A percentile compares a stretch with the other conserved stretches of the same genome.
Conservation (phyloP, 1,139 yeast genomes). For the Yamadazyma jaroonii region DNA sequence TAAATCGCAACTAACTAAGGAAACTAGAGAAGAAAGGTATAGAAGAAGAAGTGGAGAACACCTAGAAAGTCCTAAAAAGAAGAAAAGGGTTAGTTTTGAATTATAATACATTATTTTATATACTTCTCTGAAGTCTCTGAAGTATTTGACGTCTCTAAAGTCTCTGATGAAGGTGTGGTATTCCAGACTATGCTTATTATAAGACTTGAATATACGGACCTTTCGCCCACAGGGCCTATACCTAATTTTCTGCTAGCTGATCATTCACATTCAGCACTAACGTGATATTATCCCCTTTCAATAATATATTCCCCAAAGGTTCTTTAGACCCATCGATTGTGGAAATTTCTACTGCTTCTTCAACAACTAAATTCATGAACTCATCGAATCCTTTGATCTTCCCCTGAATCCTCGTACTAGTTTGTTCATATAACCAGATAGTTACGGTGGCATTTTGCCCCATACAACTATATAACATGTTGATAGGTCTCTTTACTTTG, state of each 20-base stretch:
- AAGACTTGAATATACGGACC: too few relatives aligned
- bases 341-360: conserved; percentile 75
- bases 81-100: conserved; percentile 21
- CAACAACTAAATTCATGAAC: conserved; percentile 94
- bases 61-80: conserved; percentile 16
- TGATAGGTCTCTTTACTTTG: conserved; percentile 66
- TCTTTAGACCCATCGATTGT: conserved; percentile 39
- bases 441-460: conserved; percentile 80
- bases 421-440: conserved; percentile 88
- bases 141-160: too few relatives aligned
- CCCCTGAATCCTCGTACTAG: conserved; percentile 76
- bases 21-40: conserved; percentile 25
- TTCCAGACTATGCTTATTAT: too few relatives aligned
- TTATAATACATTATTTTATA: conserved; percentile 7
- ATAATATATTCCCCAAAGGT: conserved; percentile 53
- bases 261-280: conserved; percentile 21
- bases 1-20: conserved; percentile 20
- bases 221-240: too few relatives aligned
- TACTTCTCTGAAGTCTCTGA: too few relatives aligned
- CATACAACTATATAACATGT: conserved; percentile 79
- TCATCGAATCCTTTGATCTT: conserved; percentile 91
- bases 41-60: conserved; percentile 15
- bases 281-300: conserved; percentile 94
- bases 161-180: background rate
- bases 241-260: conserved; percentile 1